phyloP scores from a whole-genome alignment of 129 eudicot species.

The Gnaphalium uliginosum region DNA sequence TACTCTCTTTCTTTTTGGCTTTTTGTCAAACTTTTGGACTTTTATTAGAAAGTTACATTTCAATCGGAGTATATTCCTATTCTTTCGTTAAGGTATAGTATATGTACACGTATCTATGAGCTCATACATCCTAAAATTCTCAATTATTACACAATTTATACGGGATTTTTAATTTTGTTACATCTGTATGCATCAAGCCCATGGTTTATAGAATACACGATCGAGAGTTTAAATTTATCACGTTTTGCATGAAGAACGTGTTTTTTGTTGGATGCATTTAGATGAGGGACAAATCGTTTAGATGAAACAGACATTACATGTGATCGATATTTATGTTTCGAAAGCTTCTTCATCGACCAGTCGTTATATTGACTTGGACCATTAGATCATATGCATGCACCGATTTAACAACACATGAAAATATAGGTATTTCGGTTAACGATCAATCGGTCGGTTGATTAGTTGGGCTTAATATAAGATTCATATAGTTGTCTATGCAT shows the following conservation, averaged over 20 bases:
- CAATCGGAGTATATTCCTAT: constrained; percentile 23
- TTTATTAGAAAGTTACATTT: constrained; percentile 27
- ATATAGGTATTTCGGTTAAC: not conserved
- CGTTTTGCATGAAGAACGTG: too few species aligned
- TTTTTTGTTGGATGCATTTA: not conserved
- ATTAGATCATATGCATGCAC: not conserved
- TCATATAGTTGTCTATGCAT: not conserved
- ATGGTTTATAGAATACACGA: too few species aligned
- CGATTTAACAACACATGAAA: not conserved
- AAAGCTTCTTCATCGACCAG: constrained; percentile 3
- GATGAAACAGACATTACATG: not conserved
- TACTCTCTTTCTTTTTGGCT: constrained; percentile 19
- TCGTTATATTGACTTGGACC: constrained; percentile 16
- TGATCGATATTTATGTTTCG: not conserved
- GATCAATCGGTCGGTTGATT: not conserved
- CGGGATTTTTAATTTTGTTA: not conserved
- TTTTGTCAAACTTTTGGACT: constrained; percentile 45
- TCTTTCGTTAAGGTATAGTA: not conserved
- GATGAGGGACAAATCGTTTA: not conserved
- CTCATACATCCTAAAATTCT: not conserved
- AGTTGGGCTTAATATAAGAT: not conserved
- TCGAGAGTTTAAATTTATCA: too few species aligned
- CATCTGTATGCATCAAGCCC: too few species aligned
- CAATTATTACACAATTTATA: not conserved
- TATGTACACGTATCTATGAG: constrained; percentile 23